phyloP scores from a whole-genome alignment of 2,329 filamentous ascomycete genomes.

The Dryadomyces sulphureus region DNA sequence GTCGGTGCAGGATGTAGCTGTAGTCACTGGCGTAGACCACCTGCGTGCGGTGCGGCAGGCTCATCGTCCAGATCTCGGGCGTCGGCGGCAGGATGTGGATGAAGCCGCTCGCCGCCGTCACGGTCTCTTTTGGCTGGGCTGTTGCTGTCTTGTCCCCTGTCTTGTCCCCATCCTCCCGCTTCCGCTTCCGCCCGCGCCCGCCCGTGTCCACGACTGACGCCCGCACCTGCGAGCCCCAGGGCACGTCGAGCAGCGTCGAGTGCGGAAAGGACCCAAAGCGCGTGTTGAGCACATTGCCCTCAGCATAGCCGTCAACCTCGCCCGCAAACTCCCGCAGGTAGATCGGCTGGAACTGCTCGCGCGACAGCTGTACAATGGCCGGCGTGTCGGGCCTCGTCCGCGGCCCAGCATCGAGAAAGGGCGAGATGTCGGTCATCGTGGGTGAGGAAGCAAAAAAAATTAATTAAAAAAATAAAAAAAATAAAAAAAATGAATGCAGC shows the following conservation, averaged over 20 bases:
- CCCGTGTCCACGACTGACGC: constrained; percentile 86
- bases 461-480: neutral
- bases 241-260: constrained; percentile 58
- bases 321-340: constrained; percentile 47
- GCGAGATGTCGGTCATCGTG: constrained; percentile 31
- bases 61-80: constrained; percentile 69
- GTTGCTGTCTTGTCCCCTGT: neutral
- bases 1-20: constrained; percentile 66
- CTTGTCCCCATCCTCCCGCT: constrained; percentile 19
- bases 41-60: constrained; percentile 67
- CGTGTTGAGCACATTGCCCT: constrained; percentile 75
- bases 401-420: constrained; percentile 61
- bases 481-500: neutral
- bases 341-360: constrained; percentile 69
- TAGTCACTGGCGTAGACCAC: constrained; percentile 81
- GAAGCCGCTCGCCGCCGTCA: constrained; percentile 48
- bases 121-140: neutral
- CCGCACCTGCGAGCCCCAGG: constrained; percentile 85
- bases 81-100: constrained; percentile 66
- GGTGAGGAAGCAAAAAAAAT: neutral
- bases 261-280: constrained; percentile 86
- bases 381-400: constrained; percentile 50
- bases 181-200: constrained; percentile 62
- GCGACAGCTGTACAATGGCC: constrained; percentile 75
- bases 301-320: constrained; percentile 55